phyloP scores from a whole-genome alignment of 768 basidiomycete genomes.

The Leccinum ochraceum region DNA sequence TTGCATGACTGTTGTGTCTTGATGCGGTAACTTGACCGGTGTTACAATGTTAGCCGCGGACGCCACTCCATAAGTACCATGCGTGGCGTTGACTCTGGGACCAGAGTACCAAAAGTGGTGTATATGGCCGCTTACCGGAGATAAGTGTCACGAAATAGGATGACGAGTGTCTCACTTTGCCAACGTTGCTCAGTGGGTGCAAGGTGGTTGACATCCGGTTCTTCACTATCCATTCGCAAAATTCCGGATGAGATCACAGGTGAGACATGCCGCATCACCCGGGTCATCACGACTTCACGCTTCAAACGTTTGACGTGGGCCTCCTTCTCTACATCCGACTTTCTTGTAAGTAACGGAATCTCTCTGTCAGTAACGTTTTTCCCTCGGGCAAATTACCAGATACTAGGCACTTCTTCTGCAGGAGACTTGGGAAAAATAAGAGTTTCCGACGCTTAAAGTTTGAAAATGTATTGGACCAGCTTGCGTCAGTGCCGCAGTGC shows the following conservation, averaged over 20 bases:
- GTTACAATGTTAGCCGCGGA: not conserved
- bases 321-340: not conserved
- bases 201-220: not conserved
- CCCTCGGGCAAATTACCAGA: not conserved
- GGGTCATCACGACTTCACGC: not conserved
- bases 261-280: conserved; percentile 16
- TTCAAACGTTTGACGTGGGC: conserved; percentile 1
- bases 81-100: not conserved
- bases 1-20: not conserved
- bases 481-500: not conserved
- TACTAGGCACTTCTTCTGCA: not conserved
- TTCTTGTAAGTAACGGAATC: conserved; percentile 7
- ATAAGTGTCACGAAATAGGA: conserved; percentile 13
- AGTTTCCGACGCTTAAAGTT: not conserved
- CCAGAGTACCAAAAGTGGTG: conserved; percentile 4
- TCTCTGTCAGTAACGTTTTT: not conserved
- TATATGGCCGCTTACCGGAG: conserved; percentile 1
- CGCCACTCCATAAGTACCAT: not conserved
- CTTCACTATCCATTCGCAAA: conserved; percentile 1
- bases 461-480: not conserved
- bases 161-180: conserved; percentile 23
- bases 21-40: not conserved
- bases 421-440: not conserved
- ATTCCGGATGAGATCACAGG: conserved; percentile 9
- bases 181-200: not conserved